Conservation (phyloP, 2,329 filamentous ascomycete species). For the Colletotrichum tabaci region DNA sequence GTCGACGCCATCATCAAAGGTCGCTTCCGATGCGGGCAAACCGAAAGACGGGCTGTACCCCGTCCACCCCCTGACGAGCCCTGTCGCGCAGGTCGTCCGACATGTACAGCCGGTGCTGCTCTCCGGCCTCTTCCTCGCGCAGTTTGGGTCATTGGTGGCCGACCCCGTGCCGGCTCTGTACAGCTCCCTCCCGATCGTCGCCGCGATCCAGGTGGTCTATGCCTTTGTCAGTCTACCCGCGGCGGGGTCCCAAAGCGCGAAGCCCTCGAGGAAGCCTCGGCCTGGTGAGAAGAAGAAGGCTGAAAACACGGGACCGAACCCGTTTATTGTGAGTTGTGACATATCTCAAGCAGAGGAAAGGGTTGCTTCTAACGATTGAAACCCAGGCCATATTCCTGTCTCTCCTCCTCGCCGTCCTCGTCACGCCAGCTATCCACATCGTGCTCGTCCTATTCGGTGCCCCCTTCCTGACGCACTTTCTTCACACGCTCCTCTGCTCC, state of each 20-base stretch:
- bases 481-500: conserved; percentile 84
- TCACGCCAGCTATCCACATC: conserved; percentile 75
- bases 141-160: conserved; percentile 77
- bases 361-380: background rate
- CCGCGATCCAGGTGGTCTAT: conserved; percentile 75
- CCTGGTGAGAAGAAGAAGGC: conserved; percentile 69
- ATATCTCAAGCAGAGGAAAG: background rate
- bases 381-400: conserved; percentile 62
- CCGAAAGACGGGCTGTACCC: conserved; percentile 53
- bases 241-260: conserved; percentile 63
- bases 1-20: conserved; percentile 56
- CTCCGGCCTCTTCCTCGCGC: conserved; percentile 73
- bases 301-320: conserved; percentile 60
- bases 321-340: conserved; percentile 60
- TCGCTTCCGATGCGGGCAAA: conserved; percentile 49
- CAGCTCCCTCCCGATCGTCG: conserved; percentile 73
- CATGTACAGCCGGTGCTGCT: conserved; percentile 79
- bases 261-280: conserved; percentile 64
- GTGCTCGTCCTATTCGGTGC: conserved; percentile 91
- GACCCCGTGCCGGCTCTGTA: conserved; percentile 78
- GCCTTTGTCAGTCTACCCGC: conserved; percentile 75
- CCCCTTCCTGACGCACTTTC: conserved; percentile 84
- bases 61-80: conserved; percentile 55
- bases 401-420: conserved; percentile 75
- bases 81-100: conserved; percentile 66